Conservation (phyloP, 805 yeast species). For the Yamadazyma kitorensis region DNA sequence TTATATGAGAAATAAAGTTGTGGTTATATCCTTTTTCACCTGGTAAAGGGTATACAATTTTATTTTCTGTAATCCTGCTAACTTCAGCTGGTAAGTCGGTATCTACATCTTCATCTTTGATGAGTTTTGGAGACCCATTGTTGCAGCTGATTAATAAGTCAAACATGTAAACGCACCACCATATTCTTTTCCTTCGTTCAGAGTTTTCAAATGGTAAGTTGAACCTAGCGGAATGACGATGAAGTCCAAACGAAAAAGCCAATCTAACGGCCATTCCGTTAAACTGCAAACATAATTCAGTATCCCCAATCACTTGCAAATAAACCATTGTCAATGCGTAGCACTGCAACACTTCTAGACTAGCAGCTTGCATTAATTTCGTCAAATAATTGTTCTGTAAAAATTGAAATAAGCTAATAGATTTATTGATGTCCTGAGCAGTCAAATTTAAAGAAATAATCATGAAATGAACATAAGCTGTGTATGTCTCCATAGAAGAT, state of each 20-base stretch:
- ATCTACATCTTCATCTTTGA: conserved; percentile 24
- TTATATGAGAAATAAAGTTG: conserved; percentile 3
- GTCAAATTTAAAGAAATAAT: conserved; percentile 1
- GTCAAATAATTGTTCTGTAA: background rate
- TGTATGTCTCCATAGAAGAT: background rate
- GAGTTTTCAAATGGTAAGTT: conserved; percentile 2
- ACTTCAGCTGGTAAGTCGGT: conserved; percentile 4
- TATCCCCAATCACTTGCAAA: conserved; percentile 4
- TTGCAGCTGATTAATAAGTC: conserved; percentile 12
- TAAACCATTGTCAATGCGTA: conserved; percentile 1
- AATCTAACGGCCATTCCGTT: conserved; percentile 4
- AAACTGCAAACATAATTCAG: conserved; percentile 3
- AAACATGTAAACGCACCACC: conserved; percentile 5
- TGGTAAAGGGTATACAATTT: conserved; percentile 2
- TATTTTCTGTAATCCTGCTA: background rate
- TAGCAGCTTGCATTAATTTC: conserved; percentile 2
- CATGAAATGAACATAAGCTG: conserved; percentile 2
- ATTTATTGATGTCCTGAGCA: background rate
- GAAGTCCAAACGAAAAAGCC: conserved; percentile 4
- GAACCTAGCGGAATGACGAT: conserved; percentile 5
- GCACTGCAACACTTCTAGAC: conserved; percentile 3
- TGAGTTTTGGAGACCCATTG: conserved; percentile 40
- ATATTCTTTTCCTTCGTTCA: conserved; percentile 5
- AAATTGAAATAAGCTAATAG: conserved; percentile 1
- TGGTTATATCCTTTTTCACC: conserved; percentile 5